A percentile compares a stretch with the other conserved stretches of the same genome.
Evolutionary conservation across 306 rosid genomes (phyloP).

Genomic region (Crotalaria pallida): DNA sequence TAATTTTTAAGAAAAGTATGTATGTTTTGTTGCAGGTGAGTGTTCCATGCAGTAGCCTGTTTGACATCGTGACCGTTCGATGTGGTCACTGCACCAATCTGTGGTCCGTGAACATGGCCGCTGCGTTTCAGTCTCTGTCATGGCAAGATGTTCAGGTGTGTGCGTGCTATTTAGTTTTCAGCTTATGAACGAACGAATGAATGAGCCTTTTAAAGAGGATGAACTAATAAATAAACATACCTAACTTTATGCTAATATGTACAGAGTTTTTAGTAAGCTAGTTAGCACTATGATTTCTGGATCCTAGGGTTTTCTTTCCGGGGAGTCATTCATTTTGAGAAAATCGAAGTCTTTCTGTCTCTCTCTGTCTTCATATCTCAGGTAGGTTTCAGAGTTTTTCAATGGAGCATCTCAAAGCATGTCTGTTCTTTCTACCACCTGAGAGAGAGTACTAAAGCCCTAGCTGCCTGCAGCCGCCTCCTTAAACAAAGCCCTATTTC

Average conservation of each 20-base stretch:
- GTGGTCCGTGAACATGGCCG: constrained; percentile 99
- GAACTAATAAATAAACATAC: neutral
- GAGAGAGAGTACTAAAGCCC: constrained; percentile 48
- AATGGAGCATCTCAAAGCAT: constrained; percentile 33
- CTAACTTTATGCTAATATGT: neutral
- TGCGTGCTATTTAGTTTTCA: constrained; percentile 12
- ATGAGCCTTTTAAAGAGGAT: constrained; percentile 21
- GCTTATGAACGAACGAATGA: constrained; percentile 4
- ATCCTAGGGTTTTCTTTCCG: constrained; percentile 26
- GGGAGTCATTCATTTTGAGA: constrained; percentile 32
- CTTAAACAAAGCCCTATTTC: constrained; percentile 19
- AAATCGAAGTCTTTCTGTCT: constrained; percentile 34
- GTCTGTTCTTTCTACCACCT: constrained; percentile 21
- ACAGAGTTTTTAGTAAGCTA: neutral
- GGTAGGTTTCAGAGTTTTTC: constrained; percentile 24
- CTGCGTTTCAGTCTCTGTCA: constrained; percentile 86
- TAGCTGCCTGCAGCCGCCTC: constrained; percentile 77
- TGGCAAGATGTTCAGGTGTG: constrained; percentile 94
- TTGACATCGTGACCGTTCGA: constrained; percentile 97
- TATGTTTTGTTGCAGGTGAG: too few relatives aligned
- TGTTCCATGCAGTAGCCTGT: constrained; percentile 93
- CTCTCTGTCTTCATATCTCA: too few relatives aligned
- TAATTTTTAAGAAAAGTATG: neutral
- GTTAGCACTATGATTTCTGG: constrained; percentile 23
- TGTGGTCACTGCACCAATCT: constrained; percentile 99